phyloP scores from a whole-genome alignment of 1,284 basidiomycete species.

The Sporisorium scitamineum region DNA sequence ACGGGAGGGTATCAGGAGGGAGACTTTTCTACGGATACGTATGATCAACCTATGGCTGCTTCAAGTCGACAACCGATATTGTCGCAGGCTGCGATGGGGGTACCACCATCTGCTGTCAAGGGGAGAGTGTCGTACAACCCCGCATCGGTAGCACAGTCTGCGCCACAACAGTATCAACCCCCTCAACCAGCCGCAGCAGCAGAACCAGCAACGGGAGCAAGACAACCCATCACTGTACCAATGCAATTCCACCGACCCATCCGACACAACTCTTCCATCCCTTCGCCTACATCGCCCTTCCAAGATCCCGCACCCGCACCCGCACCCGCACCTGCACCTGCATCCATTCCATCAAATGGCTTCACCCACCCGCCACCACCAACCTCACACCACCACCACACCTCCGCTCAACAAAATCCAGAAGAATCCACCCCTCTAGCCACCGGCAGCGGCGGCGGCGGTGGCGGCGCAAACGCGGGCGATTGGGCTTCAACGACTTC shows the following conservation, averaged over 20 bases:
- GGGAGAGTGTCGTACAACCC: neutral
- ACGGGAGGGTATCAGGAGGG: constrained; percentile 1
- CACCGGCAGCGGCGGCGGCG: too few relatives aligned
- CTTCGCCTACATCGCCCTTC: constrained; percentile 25
- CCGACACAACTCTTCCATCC: constrained; percentile 2
- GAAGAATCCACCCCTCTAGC: constrained; percentile 5
- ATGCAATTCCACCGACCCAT: constrained; percentile 46
- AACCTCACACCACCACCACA: too few relatives aligned
- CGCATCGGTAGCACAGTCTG: neutral
- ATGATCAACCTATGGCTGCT: neutral
- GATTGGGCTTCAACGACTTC: constrained; percentile 14
- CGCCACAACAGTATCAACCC: neutral
- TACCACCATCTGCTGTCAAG: neutral
- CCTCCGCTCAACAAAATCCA: too few relatives aligned
- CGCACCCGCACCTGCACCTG: too few relatives aligned
- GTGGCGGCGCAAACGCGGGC: constrained; percentile 8
- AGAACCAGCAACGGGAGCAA: neutral
- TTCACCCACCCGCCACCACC: neutral
- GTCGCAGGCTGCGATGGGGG: neutral
- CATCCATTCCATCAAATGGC: neutral
- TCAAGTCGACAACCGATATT: neutral
- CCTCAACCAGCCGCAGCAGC: neutral
- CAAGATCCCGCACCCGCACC: constrained; percentile 11
- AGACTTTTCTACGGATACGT: constrained; percentile 21
- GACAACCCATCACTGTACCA: constrained; percentile 11